Evolutionary conservation across 768 basidiomycete species (phyloP).

Genomic region (Gymnopilus junonius): DNA sequence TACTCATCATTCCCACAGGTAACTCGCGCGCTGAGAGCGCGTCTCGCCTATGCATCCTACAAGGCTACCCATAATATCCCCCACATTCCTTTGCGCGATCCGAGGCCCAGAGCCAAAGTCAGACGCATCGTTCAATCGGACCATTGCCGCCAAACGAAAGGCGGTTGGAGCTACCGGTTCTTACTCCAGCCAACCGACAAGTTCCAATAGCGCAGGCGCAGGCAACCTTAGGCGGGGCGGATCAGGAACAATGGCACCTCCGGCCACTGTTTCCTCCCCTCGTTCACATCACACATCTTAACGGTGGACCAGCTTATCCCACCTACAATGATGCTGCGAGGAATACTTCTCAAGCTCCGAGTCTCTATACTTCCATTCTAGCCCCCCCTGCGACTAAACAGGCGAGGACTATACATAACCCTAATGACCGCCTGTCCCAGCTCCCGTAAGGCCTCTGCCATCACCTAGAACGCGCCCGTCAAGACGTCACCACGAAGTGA

Average conservation of each 20-base stretch:
- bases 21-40: conserved; percentile 78
- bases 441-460: conserved; percentile 49
- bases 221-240: conserved; percentile 38
- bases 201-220: conserved; percentile 35
- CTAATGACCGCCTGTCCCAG: conserved; percentile 64
- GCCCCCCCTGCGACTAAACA: conserved; percentile 77
- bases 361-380: conserved; percentile 74
- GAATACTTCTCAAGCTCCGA: conserved; percentile 50
- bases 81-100: conserved; percentile 67
- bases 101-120: conserved; percentile 61
- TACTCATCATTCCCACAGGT: conserved; percentile 59
- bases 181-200: conserved; percentile 55
- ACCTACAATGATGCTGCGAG: conserved; percentile 37
- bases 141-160: conserved; percentile 65
- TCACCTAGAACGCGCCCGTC: conserved; percentile 46
- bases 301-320: conserved; percentile 34
- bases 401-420: conserved; percentile 80
- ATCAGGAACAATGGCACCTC: conserved; percentile 52
- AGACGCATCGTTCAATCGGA: conserved; percentile 49
- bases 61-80: conserved; percentile 79
- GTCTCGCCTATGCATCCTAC: conserved; percentile 83
- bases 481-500: conserved; percentile 49
- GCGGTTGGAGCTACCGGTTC: conserved; percentile 47
- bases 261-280: conserved; percentile 43
- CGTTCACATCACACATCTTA: conserved; percentile 47